Evolutionary conservation across 1,139 yeast species (phyloP), one percentile per base, ranked within the genome.

Genomic region (Protomyces lactucae-debilis): DNA sequence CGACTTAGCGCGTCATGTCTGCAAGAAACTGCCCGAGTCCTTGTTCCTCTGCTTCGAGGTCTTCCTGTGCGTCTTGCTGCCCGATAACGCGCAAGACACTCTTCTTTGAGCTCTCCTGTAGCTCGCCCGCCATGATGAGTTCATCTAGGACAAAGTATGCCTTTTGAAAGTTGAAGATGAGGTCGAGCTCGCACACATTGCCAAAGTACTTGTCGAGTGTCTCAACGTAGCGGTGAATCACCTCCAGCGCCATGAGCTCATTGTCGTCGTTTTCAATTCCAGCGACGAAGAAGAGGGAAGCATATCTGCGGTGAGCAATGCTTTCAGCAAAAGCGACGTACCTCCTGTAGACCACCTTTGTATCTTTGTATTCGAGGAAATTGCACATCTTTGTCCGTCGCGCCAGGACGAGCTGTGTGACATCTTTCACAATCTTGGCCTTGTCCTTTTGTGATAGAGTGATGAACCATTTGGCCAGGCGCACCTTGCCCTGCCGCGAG

Each of bases 181-280:
- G 95, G 71, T 89, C 73, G 12, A 71, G 77, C 48, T 71, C 73
- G 63, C 73, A 71, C 18, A 93, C 99, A 73, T 91, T 93, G n/a
- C 97, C 98, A 73, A 89, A 93, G 71, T 91, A 85, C 72, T 88
- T 87, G 78, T 93, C 99, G 96, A 93, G 90, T 71, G 89, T 91
- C 75, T 95, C 99, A 59, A 95, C 99, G 74, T 86, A 95, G 67
- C 98, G 80, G 73, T 95, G 99, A 63, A 95, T 86, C 37, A 88
- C 80, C 72, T 95, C 99, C 67, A 95, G 79, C 0, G 95, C 85
- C 65, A 90, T 77, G 70, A 95, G 80, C 74, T 93, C 99, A 73
- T 95, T 95, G 72, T 89, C 97, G 64, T 85, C 88, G 51, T 83
- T 82, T 52, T 87, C 92, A 55, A 92, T 84, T 0, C 97, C 97